Conservation (phyloP, 768 basidiomycete genomes). For the Russula dissimulans region DNA sequence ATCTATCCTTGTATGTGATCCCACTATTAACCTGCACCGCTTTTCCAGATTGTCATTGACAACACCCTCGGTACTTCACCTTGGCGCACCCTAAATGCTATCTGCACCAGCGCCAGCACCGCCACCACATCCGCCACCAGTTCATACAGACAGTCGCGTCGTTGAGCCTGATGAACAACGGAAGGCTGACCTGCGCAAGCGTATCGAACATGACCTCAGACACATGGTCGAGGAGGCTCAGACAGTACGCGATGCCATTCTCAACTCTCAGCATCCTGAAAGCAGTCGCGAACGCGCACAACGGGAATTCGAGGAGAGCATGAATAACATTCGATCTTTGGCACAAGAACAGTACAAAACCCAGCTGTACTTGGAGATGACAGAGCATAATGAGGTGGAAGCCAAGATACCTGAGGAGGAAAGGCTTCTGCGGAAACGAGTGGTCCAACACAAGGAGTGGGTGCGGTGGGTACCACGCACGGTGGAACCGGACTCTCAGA, state of each 20-base stretch:
- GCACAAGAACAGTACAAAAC: slow-evolving; percentile 21
- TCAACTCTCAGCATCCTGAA: slow-evolving; percentile 1
- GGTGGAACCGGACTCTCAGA: slow-evolving; percentile 22
- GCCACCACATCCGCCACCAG: slow-evolving; percentile 11
- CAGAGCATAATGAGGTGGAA: slow-evolving; percentile 16
- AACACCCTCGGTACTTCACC: slow-evolving; percentile 5
- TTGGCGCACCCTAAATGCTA: slow-evolving; percentile 16
- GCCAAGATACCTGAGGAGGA: slow-evolving; percentile 22
- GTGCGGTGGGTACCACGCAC: slow-evolving; percentile 15
- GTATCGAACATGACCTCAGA: slow-evolving; percentile 15
- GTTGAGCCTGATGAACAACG: slow-evolving; percentile 17
- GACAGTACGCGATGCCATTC: slow-evolving; percentile 5
- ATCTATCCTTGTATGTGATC: background rate
- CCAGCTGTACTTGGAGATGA: slow-evolving; percentile 16
- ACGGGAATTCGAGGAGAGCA: slow-evolving; percentile 11
- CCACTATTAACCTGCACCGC: background rate
- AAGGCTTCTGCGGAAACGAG: slow-evolving; percentile 7
- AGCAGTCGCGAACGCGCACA: background rate
- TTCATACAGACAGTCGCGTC: slow-evolving; percentile 5
- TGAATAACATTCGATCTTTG: slow-evolving; percentile 10
- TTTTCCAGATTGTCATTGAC: slow-evolving; percentile 4
- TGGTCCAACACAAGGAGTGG: slow-evolving; percentile 21
- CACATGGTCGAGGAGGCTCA: slow-evolving; percentile 15
- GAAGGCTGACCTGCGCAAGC: slow-evolving; percentile 13
- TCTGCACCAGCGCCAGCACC: background rate